Evolutionary conservation across 2,329 filamentous ascomycete genomes (phyloP).

Genomic region (Aschersonia sp.): DNA sequence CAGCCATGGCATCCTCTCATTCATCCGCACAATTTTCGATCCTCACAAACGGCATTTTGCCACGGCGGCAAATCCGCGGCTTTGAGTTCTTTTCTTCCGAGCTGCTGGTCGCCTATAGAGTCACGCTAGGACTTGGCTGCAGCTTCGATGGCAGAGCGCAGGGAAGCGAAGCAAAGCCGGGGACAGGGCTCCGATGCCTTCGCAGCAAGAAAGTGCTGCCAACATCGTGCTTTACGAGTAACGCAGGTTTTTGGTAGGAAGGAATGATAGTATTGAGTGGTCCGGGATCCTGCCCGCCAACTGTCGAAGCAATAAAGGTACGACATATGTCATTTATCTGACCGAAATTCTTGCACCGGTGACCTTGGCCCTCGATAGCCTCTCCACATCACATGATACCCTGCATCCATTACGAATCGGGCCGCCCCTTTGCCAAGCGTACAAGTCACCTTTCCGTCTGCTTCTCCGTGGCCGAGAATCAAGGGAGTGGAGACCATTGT

Average conservation of each 20-base stretch:
- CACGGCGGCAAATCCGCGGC: neutral
- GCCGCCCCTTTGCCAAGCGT: slow-evolving; percentile 16
- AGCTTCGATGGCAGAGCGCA: too few species aligned
- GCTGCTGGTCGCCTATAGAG: too few species aligned
- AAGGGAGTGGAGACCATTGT: slow-evolving; percentile 18
- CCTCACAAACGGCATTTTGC: neutral
- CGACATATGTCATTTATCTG: slow-evolving; percentile 25
- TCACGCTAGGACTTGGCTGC: too few species aligned
- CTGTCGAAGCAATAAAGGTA: slow-evolving; percentile 11
- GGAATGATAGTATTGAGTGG: neutral
- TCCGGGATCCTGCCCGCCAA: neutral
- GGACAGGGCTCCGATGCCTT: too few species aligned
- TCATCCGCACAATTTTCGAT: neutral
- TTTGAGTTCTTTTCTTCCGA: neutral
- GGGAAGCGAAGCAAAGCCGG: too few species aligned
- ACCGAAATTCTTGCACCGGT: slow-evolving; percentile 34
- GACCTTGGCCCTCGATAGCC: slow-evolving; percentile 23
- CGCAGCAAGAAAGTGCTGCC: neutral
- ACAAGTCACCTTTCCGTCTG: slow-evolving; percentile 20
- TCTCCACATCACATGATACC: slow-evolving; percentile 13
- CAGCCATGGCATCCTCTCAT: neutral
- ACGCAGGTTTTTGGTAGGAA: neutral
- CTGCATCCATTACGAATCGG: slow-evolving; percentile 12
- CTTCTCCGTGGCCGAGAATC: slow-evolving; percentile 28
- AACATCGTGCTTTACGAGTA: neutral